These are phyloP conservation scores for Trichosporon inkin DNA, from an alignment of 1,284 basidiomycete species.

Conservation along the genomic window DNA sequence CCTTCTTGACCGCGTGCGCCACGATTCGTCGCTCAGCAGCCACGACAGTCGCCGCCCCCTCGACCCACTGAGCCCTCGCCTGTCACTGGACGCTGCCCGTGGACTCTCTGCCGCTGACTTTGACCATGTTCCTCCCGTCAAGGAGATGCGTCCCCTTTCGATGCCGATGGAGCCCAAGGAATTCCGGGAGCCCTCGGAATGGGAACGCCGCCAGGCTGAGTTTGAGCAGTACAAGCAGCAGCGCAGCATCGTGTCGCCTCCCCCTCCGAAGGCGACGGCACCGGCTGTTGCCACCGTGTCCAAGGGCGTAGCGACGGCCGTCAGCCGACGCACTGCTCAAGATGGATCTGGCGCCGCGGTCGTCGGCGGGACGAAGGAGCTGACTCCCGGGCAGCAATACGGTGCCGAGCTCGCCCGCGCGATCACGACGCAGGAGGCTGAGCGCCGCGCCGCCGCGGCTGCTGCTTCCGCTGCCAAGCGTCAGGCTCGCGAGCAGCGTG, in stretches of 20 bases:
- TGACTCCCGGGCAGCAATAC: slow-evolving; percentile 16
- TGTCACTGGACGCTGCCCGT: neutral
- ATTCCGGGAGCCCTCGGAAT: neutral
- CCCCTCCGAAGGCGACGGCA: slow-evolving; percentile 9
- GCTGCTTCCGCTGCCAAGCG: slow-evolving; percentile 12
- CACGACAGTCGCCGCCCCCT: slow-evolving; percentile 1
- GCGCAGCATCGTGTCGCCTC: slow-evolving; percentile 36
- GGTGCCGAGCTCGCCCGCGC: slow-evolving; percentile 17
- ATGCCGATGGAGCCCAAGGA: neutral
- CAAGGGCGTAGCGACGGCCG: slow-evolving; percentile 13
- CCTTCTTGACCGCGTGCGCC: slow-evolving; percentile 4
- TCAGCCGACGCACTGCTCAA: neutral
- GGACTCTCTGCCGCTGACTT: neutral
- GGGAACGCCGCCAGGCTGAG: slow-evolving; percentile 20
- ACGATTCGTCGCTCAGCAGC: neutral
- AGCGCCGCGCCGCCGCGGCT: slow-evolving; percentile 5
- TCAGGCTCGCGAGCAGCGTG: slow-evolving; percentile 2
- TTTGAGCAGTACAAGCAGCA: slow-evolving; percentile 43
- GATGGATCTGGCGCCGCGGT: slow-evolving; percentile 12
- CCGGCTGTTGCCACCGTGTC: slow-evolving; percentile 14
- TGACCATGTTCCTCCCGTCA: neutral
- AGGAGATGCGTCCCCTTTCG: neutral
- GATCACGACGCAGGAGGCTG: slow-evolving; percentile 9
- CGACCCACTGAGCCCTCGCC: neutral
- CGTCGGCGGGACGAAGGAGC: neutral